These are phyloP conservation scores for Tetraselmis striata DNA, from an alignment of 139 green algal genomes.

Conservation along the genomic window DNA sequence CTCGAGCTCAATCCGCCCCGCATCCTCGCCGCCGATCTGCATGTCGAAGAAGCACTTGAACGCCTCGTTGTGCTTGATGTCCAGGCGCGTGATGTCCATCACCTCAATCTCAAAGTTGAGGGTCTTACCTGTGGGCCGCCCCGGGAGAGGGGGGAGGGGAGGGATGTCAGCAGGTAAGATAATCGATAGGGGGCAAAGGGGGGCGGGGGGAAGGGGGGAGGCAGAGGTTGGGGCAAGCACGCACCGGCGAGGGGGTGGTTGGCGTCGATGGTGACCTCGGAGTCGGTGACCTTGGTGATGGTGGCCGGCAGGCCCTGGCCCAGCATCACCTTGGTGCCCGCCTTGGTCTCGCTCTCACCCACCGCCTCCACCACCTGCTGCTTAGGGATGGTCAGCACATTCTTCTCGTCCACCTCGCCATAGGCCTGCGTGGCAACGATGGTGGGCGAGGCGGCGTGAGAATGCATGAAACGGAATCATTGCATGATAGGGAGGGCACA, in stretches of 20 bases:
- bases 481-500: too few relatives aligned
- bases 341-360: conserved; percentile 13
- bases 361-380: conserved; percentile 19
- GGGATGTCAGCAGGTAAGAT: too few relatives aligned
- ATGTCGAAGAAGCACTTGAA: conserved; percentile 37
- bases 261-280: conserved; percentile 21
- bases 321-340: conserved; percentile 24
- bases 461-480: too few relatives aligned
- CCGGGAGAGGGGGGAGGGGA: too few relatives aligned
- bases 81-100: conserved; percentile 18
- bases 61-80: conserved; percentile 20
- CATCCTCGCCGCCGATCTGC: conserved; percentile 13
- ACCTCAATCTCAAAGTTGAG: conserved; percentile 30
- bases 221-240: too few relatives aligned
- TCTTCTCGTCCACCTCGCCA: conserved; percentile 11
- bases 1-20: conserved; percentile 7
- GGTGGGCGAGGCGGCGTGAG: background rate
- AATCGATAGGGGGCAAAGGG: too few relatives aligned
- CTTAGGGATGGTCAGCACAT: conserved; percentile 21
- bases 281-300: conserved; percentile 18
- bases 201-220: too few relatives aligned
- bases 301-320: conserved; percentile 18
- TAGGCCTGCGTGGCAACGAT: conserved; percentile 7
- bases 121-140: conserved; percentile 11
- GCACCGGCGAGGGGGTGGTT: conserved; percentile 20